These are phyloP conservation scores for Plenodomus tracheiphilus DNA, from an alignment of 2,329 filamentous ascomycete species.

Conservation along the genomic window DNA sequence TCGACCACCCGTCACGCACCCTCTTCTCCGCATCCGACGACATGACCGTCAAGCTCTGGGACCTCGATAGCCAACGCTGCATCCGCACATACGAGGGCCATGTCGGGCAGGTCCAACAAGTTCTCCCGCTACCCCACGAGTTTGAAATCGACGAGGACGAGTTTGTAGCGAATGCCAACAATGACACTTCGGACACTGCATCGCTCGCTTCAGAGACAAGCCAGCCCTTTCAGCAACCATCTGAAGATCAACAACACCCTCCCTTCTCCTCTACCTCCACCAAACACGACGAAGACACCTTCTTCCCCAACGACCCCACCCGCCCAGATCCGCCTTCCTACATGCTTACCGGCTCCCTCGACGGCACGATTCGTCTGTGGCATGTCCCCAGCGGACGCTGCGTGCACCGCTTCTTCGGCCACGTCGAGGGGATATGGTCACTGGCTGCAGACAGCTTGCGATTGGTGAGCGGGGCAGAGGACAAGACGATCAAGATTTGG, in stretches of 20 bases:
- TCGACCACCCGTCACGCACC: slow-evolving; percentile 80
- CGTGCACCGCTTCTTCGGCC: slow-evolving; percentile 91
- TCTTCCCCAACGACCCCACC: slow-evolving; percentile 63
- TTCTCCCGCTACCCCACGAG: slow-evolving; percentile 79
- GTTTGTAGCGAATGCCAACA: slow-evolving; percentile 58
- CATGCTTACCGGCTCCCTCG: slow-evolving; percentile 89
- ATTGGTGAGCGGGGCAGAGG: slow-evolving; percentile 86
- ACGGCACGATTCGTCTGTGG: slow-evolving; percentile 91
- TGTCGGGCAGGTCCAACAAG: slow-evolving; percentile 92
- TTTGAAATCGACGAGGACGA: slow-evolving; percentile 83
- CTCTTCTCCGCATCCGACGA: slow-evolving; percentile 94
- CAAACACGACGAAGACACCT: slow-evolving; percentile 28
- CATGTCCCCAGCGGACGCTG: slow-evolving; percentile 81
- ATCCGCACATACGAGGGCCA: slow-evolving; percentile 82
- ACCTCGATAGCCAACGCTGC: slow-evolving; percentile 80
- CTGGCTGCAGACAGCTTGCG: slow-evolving; percentile 86
- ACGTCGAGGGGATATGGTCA: slow-evolving; percentile 95
- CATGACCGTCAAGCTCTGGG: slow-evolving; percentile 88
- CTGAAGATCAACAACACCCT: neutral
- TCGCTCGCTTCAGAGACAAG: slow-evolving; percentile 33
- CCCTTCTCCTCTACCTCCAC: slow-evolving; percentile 10
- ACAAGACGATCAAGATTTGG: slow-evolving; percentile 95
- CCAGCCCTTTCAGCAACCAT: neutral
- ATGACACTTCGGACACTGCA: slow-evolving; percentile 50
- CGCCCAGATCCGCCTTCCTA: slow-evolving; percentile 82